phyloP scores from a whole-genome alignment of 257 asterid genomes.

The Nicotiana tomentosiformis region DNA sequence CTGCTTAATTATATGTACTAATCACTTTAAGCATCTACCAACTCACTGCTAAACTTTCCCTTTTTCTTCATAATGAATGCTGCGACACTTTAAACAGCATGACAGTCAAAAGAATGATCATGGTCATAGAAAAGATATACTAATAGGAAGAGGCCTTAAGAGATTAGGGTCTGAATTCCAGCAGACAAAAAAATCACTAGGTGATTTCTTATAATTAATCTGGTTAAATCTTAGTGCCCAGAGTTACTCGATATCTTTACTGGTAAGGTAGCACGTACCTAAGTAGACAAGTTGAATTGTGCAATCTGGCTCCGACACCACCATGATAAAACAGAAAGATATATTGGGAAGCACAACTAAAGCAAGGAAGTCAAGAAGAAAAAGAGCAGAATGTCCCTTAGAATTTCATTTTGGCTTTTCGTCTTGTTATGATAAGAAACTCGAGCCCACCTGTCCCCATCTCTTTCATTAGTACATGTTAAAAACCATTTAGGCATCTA shows the following conservation, averaged over 20 bases:
- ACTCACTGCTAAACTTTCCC: neutral
- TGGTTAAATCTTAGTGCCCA: neutral
- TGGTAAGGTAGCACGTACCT: neutral
- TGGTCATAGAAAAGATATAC: neutral
- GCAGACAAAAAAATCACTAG: neutral
- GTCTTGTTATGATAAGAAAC: neutral
- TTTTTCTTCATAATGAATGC: slow-evolving; percentile 4
- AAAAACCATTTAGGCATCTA: neutral
- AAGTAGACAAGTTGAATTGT: too few species aligned
- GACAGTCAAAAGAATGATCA: neutral
- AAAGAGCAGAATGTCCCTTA: neutral
- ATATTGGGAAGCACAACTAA: neutral
- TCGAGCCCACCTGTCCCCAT: neutral
- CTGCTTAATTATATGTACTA: slow-evolving; percentile 2
- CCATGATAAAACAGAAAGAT: neutral
- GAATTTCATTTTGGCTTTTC: neutral
- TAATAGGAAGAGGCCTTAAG: neutral
- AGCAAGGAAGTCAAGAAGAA: neutral
- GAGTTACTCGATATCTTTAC: neutral
- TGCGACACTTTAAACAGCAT: slow-evolving; percentile 5
- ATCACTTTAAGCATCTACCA: neutral
- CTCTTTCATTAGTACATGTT: slow-evolving; percentile 9
- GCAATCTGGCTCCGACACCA: neutral
- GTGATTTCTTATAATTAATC: neutral
- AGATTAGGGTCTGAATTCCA: neutral